Percentiles rank a stretch among this genome's conserved stretches.
These are phyloP conservation scores for Trifolium pratense DNA, from an alignment of 306 rosid species.

Conservation along the genomic window DNA sequence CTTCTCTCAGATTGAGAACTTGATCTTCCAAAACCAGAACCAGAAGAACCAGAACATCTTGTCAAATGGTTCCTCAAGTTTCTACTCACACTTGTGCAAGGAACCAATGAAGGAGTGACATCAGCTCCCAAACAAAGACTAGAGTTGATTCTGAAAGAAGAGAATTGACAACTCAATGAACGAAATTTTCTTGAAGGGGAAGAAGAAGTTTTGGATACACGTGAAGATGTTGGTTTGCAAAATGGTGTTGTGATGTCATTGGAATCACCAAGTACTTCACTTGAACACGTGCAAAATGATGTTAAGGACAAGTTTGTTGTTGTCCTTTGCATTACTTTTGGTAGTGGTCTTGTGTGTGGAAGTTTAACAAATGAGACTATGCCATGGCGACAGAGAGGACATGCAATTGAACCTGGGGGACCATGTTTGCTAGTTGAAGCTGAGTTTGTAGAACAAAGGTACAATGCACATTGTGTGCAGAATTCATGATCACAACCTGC, in stretches of 20 bases:
- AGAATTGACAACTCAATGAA: conserved; percentile 73
- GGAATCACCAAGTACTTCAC: conserved; percentile 57
- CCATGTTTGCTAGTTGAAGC: conserved; percentile 50
- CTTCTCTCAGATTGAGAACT: conserved; percentile 59
- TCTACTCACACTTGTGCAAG: conserved; percentile 44
- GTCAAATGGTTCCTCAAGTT: conserved; percentile 52
- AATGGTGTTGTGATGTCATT: conserved; percentile 66
- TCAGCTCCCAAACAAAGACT: conserved; percentile 71
- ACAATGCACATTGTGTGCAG: conserved; percentile 90
- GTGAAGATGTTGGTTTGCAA: conserved; percentile 52
- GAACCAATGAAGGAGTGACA: conserved; percentile 61
- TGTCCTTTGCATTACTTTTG: conserved; percentile 51
- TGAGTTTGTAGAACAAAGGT: conserved; percentile 82
- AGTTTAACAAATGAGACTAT: conserved; percentile 84
- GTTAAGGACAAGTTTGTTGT: conserved; percentile 69
- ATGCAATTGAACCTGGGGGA: conserved; percentile 86
- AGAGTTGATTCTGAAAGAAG: conserved; percentile 61
- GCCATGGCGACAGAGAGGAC: conserved; percentile 92
- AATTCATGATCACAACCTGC: conserved; percentile 97
- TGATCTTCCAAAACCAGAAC: conserved; percentile 60
- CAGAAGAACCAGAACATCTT: conserved; percentile 43
- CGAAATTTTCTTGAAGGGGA: conserved; percentile 56
- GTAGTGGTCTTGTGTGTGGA: conserved; percentile 50
- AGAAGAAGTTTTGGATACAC: conserved; percentile 50
- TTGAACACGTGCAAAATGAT: conserved; percentile 72